Evolutionary conservation across 2,329 filamentous ascomycete genomes (phyloP).

Genomic region (Cordyceps sp.): DNA sequence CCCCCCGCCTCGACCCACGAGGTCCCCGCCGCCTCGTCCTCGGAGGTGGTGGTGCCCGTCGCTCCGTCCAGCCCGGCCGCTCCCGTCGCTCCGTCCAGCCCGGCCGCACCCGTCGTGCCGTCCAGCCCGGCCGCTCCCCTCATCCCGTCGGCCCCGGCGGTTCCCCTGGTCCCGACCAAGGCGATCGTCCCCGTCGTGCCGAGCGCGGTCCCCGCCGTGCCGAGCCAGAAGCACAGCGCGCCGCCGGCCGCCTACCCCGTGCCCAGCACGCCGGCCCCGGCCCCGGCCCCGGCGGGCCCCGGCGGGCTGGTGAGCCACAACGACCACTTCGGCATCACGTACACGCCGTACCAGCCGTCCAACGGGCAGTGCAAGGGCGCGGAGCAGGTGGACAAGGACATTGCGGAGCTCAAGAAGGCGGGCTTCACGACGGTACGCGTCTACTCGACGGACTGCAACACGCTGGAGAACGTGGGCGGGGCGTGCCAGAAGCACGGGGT

Average conservation of each 20-base stretch:
- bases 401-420: slow-evolving; percentile 41
- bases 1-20: slow-evolving; percentile 2
- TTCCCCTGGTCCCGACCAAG: not conserved
- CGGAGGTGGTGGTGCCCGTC: too few relatives aligned
- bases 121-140: too few relatives aligned
- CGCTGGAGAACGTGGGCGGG: slow-evolving; percentile 56
- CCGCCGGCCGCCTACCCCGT: too few relatives aligned
- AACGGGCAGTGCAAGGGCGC: slow-evolving; percentile 48
- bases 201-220: not conserved
- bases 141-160: too few relatives aligned
- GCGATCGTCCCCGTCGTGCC: not conserved
- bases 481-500: slow-evolving; percentile 51
- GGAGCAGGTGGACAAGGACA: slow-evolving; percentile 39
- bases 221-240: not conserved
- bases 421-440: slow-evolving; percentile 62
- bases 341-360: slow-evolving; percentile 51
- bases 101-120: too few relatives aligned
- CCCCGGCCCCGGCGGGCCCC: slow-evolving; percentile 7
- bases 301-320: slow-evolving; percentile 22
- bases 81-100: not conserved
- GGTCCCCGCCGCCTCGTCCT: slow-evolving; percentile 3
- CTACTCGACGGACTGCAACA: slow-evolving; percentile 85
- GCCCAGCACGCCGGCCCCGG: slow-evolving; percentile 7
- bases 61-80: slow-evolving; percentile 1
- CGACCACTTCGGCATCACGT: slow-evolving; percentile 59